These are phyloP conservation scores for Geranium incanum DNA, from an alignment of 441 rosid genomes.

Conservation along the genomic window DNA sequence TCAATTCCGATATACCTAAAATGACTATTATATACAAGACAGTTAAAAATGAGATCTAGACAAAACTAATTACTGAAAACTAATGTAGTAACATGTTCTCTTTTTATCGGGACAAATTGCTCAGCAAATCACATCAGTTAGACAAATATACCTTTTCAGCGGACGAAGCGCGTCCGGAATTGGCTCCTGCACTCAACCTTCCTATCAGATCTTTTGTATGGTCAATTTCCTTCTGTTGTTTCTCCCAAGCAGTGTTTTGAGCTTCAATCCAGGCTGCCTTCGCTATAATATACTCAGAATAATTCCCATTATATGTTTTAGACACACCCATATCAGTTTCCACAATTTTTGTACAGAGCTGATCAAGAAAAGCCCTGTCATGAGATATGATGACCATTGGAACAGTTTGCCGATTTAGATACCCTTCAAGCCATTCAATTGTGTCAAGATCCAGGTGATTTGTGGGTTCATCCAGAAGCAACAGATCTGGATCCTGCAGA, in stretches of 20 bases:
- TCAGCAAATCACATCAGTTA: background rate
- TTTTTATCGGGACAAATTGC: background rate
- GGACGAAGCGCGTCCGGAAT: slow-evolving; percentile 88
- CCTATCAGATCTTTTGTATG: slow-evolving; percentile 62
- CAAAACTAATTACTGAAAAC: background rate
- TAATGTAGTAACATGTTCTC: background rate
- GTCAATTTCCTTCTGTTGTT: slow-evolving; percentile 84
- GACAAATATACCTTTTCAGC: slow-evolving; percentile 69
- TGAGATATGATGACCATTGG: slow-evolving; percentile 95
- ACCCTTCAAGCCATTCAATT: slow-evolving; percentile 94
- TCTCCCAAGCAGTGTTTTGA: slow-evolving; percentile 82
- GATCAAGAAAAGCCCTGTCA: slow-evolving; percentile 93
- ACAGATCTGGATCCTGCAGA: slow-evolving; percentile 78
- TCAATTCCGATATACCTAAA: background rate
- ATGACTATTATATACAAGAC: background rate
- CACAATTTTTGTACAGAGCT: slow-evolving; percentile 85
- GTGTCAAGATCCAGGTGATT: slow-evolving; percentile 95
- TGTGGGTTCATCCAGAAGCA: slow-evolving; percentile 90
- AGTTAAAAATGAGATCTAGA: no score
- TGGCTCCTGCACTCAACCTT: slow-evolving; percentile 74
- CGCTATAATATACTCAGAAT: slow-evolving; percentile 66
- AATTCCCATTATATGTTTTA: slow-evolving; percentile 71
- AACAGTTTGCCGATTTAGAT: slow-evolving; percentile 77
- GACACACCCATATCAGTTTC: slow-evolving; percentile 95
- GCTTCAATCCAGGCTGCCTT: slow-evolving; percentile 74